phyloP scores from a whole-genome alignment of 371 early-diverging fungal species.

The Mucor plumbeus region DNA sequence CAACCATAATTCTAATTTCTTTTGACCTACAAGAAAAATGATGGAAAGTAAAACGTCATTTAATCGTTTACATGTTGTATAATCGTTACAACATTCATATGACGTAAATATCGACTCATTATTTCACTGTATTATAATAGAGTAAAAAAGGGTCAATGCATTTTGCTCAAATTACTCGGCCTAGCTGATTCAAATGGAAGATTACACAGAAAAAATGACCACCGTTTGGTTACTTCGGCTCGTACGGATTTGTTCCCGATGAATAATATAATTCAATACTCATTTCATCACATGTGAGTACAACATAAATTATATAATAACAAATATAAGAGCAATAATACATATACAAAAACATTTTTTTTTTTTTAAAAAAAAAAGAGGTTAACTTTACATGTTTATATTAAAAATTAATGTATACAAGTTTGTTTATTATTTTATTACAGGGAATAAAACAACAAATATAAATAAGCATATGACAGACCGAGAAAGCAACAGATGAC shows the following conservation, averaged over 20 bases:
- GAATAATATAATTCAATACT: neutral
- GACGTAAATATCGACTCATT: constrained; percentile 6
- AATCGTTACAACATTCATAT: neutral
- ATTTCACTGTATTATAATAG: neutral
- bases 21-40: too few relatives aligned
- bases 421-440: neutral
- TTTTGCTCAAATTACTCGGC: neutral
- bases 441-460: neutral
- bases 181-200: neutral
- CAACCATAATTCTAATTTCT: neutral
- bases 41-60: neutral
- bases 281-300: neutral
- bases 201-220: neutral
- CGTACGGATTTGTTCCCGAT: constrained; percentile 7
- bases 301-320: neutral
- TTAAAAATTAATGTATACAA: neutral
- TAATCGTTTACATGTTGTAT: neutral
- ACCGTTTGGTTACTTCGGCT: neutral
- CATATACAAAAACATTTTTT: too few relatives aligned
- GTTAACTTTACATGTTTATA: constrained; percentile 10
- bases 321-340: too few relatives aligned
- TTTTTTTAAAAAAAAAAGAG: constrained; percentile 4
- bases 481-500: too few relatives aligned
- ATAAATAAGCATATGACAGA: neutral
- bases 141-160: constrained; percentile 9